These are phyloP conservation scores for Plenodomus biglobosus DNA, from an alignment of 2,329 filamentous ascomycete species.

Conservation along the genomic window DNA sequence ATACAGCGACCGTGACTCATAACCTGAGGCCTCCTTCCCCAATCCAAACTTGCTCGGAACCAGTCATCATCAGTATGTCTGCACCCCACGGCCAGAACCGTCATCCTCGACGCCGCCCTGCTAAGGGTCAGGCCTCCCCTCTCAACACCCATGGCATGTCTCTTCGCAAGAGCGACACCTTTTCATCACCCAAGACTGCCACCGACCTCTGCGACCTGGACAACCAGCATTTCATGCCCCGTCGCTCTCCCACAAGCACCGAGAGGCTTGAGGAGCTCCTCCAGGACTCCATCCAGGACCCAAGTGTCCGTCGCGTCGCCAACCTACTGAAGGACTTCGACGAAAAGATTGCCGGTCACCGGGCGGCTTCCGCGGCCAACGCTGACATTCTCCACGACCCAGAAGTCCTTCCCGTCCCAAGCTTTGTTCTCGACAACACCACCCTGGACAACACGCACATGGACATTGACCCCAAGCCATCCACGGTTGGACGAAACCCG, in stretches of 20 bases:
- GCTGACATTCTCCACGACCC: slow-evolving; percentile 50
- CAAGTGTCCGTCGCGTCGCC: slow-evolving; percentile 49
- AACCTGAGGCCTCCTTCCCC: slow-evolving; percentile 34
- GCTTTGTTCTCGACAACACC: slow-evolving; percentile 46
- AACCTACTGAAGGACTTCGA: slow-evolving; percentile 51
- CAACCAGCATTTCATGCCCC: slow-evolving; percentile 47
- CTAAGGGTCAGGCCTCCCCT: slow-evolving; percentile 41
- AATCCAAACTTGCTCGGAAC: slow-evolving; percentile 24
- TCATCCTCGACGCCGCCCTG: slow-evolving; percentile 52
- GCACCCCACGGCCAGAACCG: slow-evolving; percentile 44
- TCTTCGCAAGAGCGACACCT: slow-evolving; percentile 53
- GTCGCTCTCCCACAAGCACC: slow-evolving; percentile 52
- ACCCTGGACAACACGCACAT: slow-evolving; percentile 40
- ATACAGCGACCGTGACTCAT: slow-evolving; percentile 43
- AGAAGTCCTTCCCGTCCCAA: slow-evolving; percentile 53
- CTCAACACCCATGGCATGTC: slow-evolving; percentile 47
- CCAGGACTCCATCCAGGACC: slow-evolving; percentile 49
- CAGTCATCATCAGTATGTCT: slow-evolving; percentile 45
- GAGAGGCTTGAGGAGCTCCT: slow-evolving; percentile 53
- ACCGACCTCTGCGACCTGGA: slow-evolving; percentile 45
- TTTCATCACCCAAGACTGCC: slow-evolving; percentile 47
- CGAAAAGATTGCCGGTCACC: slow-evolving; percentile 45
- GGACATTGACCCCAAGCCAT: slow-evolving; percentile 48
- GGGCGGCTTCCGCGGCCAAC: slow-evolving; percentile 30
- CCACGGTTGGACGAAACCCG: slow-evolving; percentile 39